Conservation (phyloP, 257 asterid species). For the Solanum appendiculatum region DNA sequence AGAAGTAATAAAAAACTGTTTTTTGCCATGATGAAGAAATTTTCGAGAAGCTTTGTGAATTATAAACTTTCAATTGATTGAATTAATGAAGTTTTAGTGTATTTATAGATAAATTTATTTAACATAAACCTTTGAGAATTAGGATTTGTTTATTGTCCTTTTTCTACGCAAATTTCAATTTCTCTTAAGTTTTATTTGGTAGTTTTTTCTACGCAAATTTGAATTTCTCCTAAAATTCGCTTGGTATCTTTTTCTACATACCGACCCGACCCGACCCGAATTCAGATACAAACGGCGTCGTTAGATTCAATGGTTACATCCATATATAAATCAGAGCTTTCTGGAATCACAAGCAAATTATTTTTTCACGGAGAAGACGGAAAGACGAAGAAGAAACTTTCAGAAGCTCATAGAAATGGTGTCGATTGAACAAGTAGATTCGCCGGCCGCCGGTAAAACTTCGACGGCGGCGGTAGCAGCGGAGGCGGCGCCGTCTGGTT, state of each 20-base stretch:
- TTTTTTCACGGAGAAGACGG: background rate
- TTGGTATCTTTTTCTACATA: no score
- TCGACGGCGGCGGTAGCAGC: conserved; percentile 4
- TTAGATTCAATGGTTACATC: background rate
- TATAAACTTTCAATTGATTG: background rate
- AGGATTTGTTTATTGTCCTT: background rate
- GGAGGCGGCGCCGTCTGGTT: conserved; percentile 17
- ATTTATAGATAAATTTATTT: background rate
- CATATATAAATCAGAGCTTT: background rate
- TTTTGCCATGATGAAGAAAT: background rate
- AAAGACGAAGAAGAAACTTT: background rate
- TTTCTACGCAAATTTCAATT: background rate
- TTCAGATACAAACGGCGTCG: background rate
- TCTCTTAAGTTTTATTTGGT: no score
- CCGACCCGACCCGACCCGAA: background rate
- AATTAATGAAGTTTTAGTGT: background rate
- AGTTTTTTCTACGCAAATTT: no score
- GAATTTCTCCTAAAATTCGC: background rate
- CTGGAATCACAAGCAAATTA: conserved; percentile 13
- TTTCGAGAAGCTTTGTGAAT: background rate
- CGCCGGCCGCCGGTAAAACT: background rate
- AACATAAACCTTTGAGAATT: background rate
- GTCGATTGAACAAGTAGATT: conserved; percentile 26
- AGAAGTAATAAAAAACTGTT: background rate
- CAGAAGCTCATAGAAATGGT: conserved; percentile 23